Conservation (phyloP, 345 rosid species). For the Syzygium grande region DNA sequence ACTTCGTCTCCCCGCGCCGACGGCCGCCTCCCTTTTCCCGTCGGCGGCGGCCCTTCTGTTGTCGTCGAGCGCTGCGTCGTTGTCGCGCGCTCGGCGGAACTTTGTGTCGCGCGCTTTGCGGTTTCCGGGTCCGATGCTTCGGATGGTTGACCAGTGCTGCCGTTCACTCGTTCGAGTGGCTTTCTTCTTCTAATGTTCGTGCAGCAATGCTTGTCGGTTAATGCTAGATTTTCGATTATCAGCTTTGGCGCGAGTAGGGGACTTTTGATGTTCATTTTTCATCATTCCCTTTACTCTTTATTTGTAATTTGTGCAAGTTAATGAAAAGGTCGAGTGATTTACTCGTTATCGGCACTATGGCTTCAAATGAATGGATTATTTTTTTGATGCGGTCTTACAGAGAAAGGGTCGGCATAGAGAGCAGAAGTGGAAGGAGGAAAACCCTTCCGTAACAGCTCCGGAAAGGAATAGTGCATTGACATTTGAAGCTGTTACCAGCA, state of each 20-base stretch:
- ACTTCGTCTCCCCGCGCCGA: neutral
- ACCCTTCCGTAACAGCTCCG: constrained; percentile 12
- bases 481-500: constrained; percentile 25
- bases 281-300: neutral
- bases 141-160: neutral
- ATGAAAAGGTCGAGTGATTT: neutral
- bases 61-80: neutral
- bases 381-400: constrained; percentile 11
- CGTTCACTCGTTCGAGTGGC: neutral
- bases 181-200: neutral
- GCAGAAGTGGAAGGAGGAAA: constrained; percentile 24
- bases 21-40: neutral
- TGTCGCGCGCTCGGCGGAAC: neutral
- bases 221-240: neutral
- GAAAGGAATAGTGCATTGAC: constrained; percentile 3
- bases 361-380: neutral
- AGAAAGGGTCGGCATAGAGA: constrained; percentile 11
- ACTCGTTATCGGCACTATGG: neutral
- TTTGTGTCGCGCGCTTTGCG: neutral
- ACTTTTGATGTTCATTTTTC: neutral
- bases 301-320: neutral
- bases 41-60: neutral
- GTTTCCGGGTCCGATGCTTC: neutral
- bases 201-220: neutral
- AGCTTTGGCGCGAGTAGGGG: neutral